Percentiles rank a stretch among this genome's conserved stretches.
Conservation (phyloP, 306 rosid genomes). For the Vachellia collinsii region DNA sequence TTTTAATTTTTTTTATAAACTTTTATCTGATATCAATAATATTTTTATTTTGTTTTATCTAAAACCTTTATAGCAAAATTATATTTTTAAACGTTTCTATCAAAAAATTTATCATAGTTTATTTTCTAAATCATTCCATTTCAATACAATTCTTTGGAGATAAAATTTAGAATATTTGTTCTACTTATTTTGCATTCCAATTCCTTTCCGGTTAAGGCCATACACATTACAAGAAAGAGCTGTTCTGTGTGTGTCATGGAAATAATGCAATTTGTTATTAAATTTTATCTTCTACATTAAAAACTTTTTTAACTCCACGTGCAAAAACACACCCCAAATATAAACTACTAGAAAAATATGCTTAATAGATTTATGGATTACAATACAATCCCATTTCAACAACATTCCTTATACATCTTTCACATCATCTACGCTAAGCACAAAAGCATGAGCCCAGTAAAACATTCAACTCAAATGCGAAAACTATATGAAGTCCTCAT, state of each 20-base stretch:
- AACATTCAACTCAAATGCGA: constrained; percentile 10
- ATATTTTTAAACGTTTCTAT: no score
- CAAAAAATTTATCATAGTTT: no score
- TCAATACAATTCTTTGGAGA: no score
- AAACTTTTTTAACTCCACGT: neutral
- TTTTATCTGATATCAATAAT: no score
- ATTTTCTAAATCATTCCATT: no score
- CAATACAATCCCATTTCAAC: neutral
- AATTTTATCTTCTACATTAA: neutral
- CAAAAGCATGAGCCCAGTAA: neutral
- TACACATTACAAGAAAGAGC: neutral
- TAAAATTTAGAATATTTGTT: neutral
- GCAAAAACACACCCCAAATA: neutral
- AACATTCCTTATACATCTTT: neutral
- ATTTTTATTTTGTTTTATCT: no score
- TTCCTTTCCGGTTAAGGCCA: neutral
- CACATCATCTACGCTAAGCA: neutral
- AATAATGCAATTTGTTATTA: no score
- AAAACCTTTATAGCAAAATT: no score
- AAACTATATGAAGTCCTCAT: neutral
- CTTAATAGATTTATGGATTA: neutral
- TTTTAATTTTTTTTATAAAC: no score
- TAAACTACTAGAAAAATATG: neutral
- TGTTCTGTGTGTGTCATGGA: no score
- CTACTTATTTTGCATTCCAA: neutral